Conservation (phyloP, 2,329 filamentous ascomycete species). For the Neonectria hederae region DNA sequence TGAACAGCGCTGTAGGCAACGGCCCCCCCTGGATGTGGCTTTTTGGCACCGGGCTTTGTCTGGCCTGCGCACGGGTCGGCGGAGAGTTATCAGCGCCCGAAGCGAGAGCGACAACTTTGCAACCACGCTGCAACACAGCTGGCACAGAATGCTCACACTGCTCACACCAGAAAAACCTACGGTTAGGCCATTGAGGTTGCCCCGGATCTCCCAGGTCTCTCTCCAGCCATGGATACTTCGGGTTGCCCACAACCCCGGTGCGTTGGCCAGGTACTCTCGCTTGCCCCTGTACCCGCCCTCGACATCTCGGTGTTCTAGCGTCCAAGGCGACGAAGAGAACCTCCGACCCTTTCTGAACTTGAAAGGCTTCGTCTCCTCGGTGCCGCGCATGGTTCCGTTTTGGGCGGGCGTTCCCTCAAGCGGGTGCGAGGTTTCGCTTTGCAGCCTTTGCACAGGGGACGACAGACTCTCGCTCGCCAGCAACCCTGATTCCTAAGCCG, state of each 20-base stretch:
- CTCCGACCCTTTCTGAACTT: background rate
- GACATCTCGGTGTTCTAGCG: background rate
- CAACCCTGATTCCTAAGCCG: background rate
- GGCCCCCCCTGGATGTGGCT: background rate
- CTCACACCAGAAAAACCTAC: constrained; percentile 19
- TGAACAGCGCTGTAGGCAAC: background rate
- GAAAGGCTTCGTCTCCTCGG: background rate
- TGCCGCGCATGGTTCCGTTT: background rate
- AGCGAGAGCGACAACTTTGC: background rate
- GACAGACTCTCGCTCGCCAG: background rate
- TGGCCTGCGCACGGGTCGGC: background rate
- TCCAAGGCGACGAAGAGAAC: too few relatives aligned
- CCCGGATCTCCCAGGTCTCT: constrained; percentile 24
- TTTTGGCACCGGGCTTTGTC: background rate
- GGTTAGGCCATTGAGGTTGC: constrained; percentile 11
- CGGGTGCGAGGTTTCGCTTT: background rate
- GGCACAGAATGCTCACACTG: constrained; percentile 1
- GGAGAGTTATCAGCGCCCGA: background rate
- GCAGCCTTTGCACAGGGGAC: background rate
- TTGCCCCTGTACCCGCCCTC: constrained; percentile 1
- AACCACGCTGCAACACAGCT: background rate
- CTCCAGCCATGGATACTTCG: constrained; percentile 32
- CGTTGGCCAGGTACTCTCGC: constrained; percentile 25
- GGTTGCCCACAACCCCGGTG: constrained; percentile 11
- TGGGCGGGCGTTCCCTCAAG: background rate